Evolutionary conservation across 441 rosid genomes (phyloP), one percentile per base, ranked within the genome.

Genomic region (Populus hybrid): DNA sequence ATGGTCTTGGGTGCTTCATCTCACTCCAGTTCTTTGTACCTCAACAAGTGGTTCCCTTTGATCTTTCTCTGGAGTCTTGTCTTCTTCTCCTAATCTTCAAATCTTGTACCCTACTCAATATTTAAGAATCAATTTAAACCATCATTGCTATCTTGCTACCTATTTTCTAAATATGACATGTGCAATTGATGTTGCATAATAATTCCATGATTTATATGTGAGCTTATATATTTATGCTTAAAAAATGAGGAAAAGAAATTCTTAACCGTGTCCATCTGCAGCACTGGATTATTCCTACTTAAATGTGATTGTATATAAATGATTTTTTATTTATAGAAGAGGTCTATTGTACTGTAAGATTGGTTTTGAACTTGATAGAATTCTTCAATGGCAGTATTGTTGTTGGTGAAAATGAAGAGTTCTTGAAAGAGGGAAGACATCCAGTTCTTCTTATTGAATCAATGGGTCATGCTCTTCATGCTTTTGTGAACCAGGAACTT

Each of bases 381-480:
- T 70, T 36, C 64, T 75, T 69, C 21, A 73, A 65, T 86, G 74
- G 81, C 89, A 95, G 98, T 72, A 81, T 96, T 79, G 46, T 70
- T 78, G 89, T 94, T 63, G 85, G 57, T 71, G 84, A 81, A 80
- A 83, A 84, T 76, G 98, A 93, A 85, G 82, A 85, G 75, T 90
- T 80, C 88, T 79, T 91, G 67, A 89, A 84, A 86, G 87, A 84
- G 9, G 92, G 92, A 84, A 89, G 83, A 78, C 76, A 32, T 21
- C 88, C 94, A 20, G 80, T 86, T 85, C 97, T 93, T 65, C 70
- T 88, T 76, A 88, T 94, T 74, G 98, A 92, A 79, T 93, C 98
- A 71, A 87, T 90, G 83, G 99, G 98, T 23, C 97, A 93, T 81
- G 93, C 95, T 67, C 90, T 94, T 79, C 97, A 92, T 87, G 90